Percentiles rank a stretch among this genome's conserved stretches.
Evolutionary conservation across 164 flowering plant genomes (phyloP).

Genomic region (Nymphaea colorata): DNA sequence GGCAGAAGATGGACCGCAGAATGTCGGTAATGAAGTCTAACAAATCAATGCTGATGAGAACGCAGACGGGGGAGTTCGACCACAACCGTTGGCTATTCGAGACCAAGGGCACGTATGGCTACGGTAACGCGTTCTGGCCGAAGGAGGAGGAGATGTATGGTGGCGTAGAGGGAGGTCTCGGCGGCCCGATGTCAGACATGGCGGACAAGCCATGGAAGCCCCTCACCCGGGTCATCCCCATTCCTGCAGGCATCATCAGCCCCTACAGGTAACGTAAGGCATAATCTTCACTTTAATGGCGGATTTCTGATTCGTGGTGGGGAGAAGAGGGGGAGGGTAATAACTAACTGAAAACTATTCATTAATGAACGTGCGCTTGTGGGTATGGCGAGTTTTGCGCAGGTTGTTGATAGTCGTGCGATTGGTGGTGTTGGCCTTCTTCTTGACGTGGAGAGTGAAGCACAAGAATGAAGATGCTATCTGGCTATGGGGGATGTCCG

Average conservation of each 20-base stretch:
- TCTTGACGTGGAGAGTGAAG: constrained; percentile 51
- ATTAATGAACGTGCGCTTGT: not conserved
- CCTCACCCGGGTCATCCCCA: constrained; percentile 45
- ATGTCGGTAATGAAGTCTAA: constrained; percentile 45
- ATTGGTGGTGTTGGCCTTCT: constrained; percentile 35
- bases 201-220: constrained; percentile 80
- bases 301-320: not conserved
- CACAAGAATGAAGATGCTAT: constrained; percentile 56
- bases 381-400: not conserved
- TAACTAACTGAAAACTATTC: not conserved
- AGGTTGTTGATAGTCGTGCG: constrained; percentile 45
- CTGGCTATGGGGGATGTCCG: constrained; percentile 74
- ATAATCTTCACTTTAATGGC: too few species aligned
- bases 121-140: constrained; percentile 64
- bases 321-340: not conserved
- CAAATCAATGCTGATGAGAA: constrained; percentile 37
- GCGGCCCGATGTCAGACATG: constrained; percentile 27
- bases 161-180: constrained; percentile 2
- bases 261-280: constrained; percentile 55
- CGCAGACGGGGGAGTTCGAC: constrained; percentile 61
- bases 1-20: constrained; percentile 16
- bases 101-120: constrained; percentile 68
- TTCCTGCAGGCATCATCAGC: constrained; percentile 49
- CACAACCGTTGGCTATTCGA: constrained; percentile 78
- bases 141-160: constrained; percentile 39